Evolutionary conservation across 495 filamentous ascomycete genomes (phyloP), one percentile per base, ranked within the genome.

Genomic region (Aspergillus kassunensis): DNA sequence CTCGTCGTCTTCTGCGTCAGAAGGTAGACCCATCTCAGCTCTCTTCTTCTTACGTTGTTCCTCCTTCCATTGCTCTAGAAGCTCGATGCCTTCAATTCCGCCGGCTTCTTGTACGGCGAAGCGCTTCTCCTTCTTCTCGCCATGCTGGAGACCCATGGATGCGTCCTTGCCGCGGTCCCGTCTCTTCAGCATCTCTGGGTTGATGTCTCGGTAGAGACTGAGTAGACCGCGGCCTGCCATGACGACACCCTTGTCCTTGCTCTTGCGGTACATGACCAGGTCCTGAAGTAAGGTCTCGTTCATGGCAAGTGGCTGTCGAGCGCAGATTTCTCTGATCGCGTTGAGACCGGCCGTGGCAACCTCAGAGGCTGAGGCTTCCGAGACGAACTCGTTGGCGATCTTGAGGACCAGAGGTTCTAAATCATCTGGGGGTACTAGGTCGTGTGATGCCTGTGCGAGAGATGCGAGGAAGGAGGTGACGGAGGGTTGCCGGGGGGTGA

Each of bases 361-460:
- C 70, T 97, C 90, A 13, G 88, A 76, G 6, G 92, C 91, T 0
- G 90, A 87, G 12, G 90, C 93, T 66, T 99, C 93, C 0, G 89
- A 95, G 7, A 99, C 92, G 62, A 99, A 99, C 69, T 97, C 91
- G 50, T 97, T 96, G 31, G 93, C 92, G 54, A 99, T 97, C 74
- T 96, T 97, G 65, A 89, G 85, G 13, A 99, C 70, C 19, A 99
- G 72, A 1, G 93, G 91, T 69, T 97, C 91, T 16, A 99, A 80
- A 5, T 84, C 87, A 72, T 99, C 93, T 1, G 95, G 95, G 2
- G 93, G 93, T 11, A 97, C 91, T 27, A 96, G 76, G 55, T 85
- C 85, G 65, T 99, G 93, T 10, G 90, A 88, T 11, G 88, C 85
- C 71, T 97, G 95, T 12, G 93, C 93, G 44, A 96, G 79, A 3